Evolutionary conservation across 2,329 filamentous ascomycete genomes (phyloP).

Genomic region (Hypoxylon sp.): DNA sequence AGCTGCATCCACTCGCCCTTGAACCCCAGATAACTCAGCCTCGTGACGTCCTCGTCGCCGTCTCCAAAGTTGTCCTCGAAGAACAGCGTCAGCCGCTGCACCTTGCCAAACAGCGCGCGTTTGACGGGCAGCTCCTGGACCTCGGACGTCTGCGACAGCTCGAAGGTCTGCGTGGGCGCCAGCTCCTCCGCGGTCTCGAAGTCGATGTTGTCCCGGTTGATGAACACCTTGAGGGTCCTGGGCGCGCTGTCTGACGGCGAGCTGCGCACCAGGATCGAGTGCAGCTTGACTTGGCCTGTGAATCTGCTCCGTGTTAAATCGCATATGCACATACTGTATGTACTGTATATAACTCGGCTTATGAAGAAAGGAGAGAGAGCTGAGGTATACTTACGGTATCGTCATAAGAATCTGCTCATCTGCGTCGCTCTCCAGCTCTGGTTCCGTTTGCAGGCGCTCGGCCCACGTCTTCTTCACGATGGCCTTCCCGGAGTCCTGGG

Average conservation of each 20-base stretch:
- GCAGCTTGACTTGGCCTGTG: conserved; percentile 92
- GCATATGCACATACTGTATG: background rate
- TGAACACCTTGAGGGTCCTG: conserved; percentile 86
- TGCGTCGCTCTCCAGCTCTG: conserved; percentile 86
- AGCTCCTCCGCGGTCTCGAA: conserved; percentile 82
- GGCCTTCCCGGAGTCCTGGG: conserved; percentile 76
- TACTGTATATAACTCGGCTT: background rate
- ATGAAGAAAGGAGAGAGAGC: conserved; percentile 15
- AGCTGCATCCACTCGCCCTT: conserved; percentile 94
- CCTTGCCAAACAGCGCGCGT: conserved; percentile 88
- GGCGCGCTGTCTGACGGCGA: conserved; percentile 80
- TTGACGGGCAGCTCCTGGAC: conserved; percentile 91
- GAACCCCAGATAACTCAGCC: conserved; percentile 88
- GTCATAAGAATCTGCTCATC: conserved; percentile 96
- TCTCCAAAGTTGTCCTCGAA: conserved; percentile 91
- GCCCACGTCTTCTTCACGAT: conserved; percentile 94
- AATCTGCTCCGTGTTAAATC: conserved; percentile 70
- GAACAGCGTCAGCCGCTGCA: conserved; percentile 87
- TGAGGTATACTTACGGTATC: conserved; percentile 76
- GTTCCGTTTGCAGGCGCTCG: conserved; percentile 78
- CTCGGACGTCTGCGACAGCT: conserved; percentile 82
- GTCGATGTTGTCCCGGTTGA: conserved; percentile 90
- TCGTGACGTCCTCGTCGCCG: conserved; percentile 84
- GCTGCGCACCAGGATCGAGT: conserved; percentile 88
- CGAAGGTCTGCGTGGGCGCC: conserved; percentile 76